Evolutionary conservation across 306 rosid genomes (phyloP), one percentile per base, ranked within the genome.

Genomic region (Lotus japonicus): DNA sequence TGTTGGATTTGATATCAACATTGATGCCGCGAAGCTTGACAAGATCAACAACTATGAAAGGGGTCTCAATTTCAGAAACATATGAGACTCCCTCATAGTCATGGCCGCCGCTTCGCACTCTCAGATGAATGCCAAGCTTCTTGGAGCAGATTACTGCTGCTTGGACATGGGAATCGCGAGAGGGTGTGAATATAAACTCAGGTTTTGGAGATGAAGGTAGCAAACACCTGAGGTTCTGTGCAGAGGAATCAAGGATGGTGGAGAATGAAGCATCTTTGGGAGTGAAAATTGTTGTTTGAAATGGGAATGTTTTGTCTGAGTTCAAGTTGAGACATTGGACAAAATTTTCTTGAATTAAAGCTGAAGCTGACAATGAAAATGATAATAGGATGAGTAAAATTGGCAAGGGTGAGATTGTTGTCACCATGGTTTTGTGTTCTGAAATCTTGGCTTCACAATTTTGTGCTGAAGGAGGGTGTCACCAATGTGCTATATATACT

Each of bases 31-130:
- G 75, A 5, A 84, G 79, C 38, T 84, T 74, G 38, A 42, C 14
- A 16, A 89, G 36, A 49, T 89, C 92, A 5, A 84, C 12, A 15
- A 89, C 19, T 59, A 86, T 55, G 74, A 84, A 86, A 9, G 88
- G 84, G 3, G 68, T 68, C 33, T 79, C 81, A 49, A 68, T 61
- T 46, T 61, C 65, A 7, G 75, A 79, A 58, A 77, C 85, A 42
- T 76, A 89, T 0, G 96, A 89, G 0, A 84, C 49, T 9, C 89
- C 92, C 46, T 86, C 92, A 36, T 89, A 86, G 79, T 86, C 88
- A 57, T 86, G 88, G 0, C 90, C 88, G 0, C 90, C 92, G 39
- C 96, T 89, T 12, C 85, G 28, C 5, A 89, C 77, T 51, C 88
- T 77, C 19, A 84, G n/a, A 18, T 79, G 88, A 2, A 89, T 48